phyloP scores from a whole-genome alignment of 31 red algal species.

The Endocladia muricata region DNA sequence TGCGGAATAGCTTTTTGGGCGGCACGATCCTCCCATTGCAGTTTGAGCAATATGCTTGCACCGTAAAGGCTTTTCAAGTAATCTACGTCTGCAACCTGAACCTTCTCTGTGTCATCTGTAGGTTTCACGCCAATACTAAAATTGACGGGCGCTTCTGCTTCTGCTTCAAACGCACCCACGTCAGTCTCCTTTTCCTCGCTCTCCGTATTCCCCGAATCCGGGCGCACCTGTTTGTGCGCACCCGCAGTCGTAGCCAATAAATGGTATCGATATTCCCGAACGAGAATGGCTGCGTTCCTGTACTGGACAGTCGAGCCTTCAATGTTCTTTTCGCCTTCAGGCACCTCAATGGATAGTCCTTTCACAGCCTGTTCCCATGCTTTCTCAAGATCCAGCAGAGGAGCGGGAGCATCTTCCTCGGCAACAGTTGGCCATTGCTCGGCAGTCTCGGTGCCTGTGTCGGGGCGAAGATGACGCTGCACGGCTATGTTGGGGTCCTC shows the following conservation, averaged over 20 bases:
- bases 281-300: constrained; percentile 41
- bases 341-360: background rate
- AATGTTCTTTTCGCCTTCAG: constrained; percentile 10
- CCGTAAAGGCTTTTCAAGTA: constrained; percentile 51
- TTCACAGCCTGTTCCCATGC: constrained; percentile 26
- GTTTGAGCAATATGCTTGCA: constrained; percentile 61
- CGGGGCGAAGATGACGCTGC: background rate
- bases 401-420: constrained; percentile 3
- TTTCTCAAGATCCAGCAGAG: constrained; percentile 33
- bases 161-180: background rate
- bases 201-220: background rate
- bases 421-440: constrained; percentile 31
- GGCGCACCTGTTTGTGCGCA: background rate
- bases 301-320: background rate
- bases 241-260: constrained; percentile 28
- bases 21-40: constrained; percentile 56
- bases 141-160: background rate
- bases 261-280: constrained; percentile 38
- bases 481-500: background rate
- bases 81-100: background rate
- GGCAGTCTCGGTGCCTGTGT: constrained; percentile 38
- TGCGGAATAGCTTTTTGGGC: constrained; percentile 43
- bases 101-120: background rate
- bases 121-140: background rate
- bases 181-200: background rate